Base-by-base conservation (phyloP, 225 moss, liverwort and hornwort species). In the Thuidium tamariscinum region DNA sequence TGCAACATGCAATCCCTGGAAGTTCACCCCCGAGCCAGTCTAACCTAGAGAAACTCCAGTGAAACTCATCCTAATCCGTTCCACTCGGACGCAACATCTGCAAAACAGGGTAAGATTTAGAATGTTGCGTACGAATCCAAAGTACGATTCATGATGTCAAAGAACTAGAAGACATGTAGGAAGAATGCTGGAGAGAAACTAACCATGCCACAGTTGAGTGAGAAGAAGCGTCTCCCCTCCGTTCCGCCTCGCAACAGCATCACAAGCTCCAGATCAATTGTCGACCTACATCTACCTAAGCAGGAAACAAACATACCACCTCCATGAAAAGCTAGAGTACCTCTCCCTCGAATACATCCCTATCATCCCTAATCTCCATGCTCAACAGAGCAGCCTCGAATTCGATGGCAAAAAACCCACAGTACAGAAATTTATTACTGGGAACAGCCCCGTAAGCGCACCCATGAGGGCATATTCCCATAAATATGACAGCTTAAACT, bases 301-400 rank as follows among this genome's bases (percentile, higher is more conserved):
- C 88, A 90, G 61, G 77, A 88, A 65, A 90, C 86, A 90, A 86
- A 90, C 88, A 90, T 86, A 88, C 90, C 90, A 90, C 88, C 90
- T 90, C 90, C 88, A 90, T 90, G 88, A 90, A 90, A 90, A 85
- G 90, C 85, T 90, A 88, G 55, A 78, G 85, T 77, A 59, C 85
- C 82, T 76, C 64, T 21, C 44, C 48, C 36, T 57, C 9, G 8
- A 73, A 39, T 85, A 19, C 75, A 74, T 21, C 30, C 66, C 74
- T 85, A 82, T 64, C 77, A 68, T 63, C 61, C 64, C 82, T 73
- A 73, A 37, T 75, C 78, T 79, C 64, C 57, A 55, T 55, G 77
- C 70, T 85, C n/a, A 34, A 59, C 26, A 34, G 52, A 22, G 73
- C 57, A 74, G 74, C 86, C 41, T 57, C 79, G 44, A 52, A 51